Percentiles rank a stretch among this genome's conserved stretches.
These are phyloP conservation scores for Plasmodium berghei DNA, from an alignment of 169 alveolate genomes.

Conservation along the genomic window DNA sequence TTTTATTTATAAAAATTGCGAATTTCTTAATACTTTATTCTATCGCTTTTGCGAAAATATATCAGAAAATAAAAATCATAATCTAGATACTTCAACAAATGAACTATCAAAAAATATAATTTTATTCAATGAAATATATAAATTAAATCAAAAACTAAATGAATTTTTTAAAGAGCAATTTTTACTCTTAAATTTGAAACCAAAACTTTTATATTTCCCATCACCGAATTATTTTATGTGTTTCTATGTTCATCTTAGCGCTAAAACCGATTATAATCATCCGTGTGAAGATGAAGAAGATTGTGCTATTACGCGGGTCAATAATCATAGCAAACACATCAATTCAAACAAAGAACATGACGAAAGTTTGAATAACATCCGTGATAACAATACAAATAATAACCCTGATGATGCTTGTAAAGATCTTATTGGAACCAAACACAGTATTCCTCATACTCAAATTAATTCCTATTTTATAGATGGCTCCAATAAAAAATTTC, in stretches of 20 bases:
- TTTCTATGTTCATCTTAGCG: constrained; percentile 28
- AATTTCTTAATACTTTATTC: constrained; percentile 39
- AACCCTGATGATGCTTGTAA: no score
- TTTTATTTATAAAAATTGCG: constrained; percentile 69
- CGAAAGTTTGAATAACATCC: no score
- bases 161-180: constrained; percentile 41
- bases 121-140: constrained; percentile 41
- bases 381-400: no score
- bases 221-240: constrained; percentile 54
- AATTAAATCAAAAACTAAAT: constrained; percentile 44
- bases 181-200: constrained; percentile 30
- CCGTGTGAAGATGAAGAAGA: no score
- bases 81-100: constrained; percentile 23
- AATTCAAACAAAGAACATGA: no score
- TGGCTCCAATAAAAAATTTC: no score
- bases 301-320: no score
- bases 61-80: constrained; percentile 16
- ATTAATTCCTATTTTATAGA: no score
- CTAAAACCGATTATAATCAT: constrained; percentile 1
- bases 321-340: no score
- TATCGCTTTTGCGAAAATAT: constrained; percentile 20
- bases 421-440: no score
- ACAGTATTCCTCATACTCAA: no score
- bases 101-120: constrained; percentile 48
- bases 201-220: constrained; percentile 41